Conservation (phyloP, 371 early-diverging fungal species). For the Mucor circinelloides region DNA sequence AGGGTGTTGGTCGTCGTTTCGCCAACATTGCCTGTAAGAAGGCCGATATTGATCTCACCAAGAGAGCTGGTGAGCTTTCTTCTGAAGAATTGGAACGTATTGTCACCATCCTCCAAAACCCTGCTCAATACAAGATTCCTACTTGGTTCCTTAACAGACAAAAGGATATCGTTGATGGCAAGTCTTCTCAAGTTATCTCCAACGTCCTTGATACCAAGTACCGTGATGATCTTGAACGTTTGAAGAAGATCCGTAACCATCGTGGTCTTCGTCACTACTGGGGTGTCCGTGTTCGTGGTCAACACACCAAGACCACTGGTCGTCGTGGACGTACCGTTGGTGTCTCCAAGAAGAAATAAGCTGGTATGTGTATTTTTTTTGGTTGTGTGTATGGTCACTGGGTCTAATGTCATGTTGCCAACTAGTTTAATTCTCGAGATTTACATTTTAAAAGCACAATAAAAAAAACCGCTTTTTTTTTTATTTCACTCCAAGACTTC, state of each 20-base stretch:
- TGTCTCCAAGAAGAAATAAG: constrained; percentile 96
- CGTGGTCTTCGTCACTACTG: constrained; percentile 97
- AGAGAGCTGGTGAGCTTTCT: constrained; percentile 98
- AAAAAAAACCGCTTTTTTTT: neutral
- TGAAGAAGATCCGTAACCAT: constrained; percentile 96
- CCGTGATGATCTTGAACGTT: constrained; percentile 96
- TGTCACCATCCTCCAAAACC: constrained; percentile 91
- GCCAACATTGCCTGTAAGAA: constrained; percentile 98
- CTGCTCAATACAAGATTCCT: constrained; percentile 97
- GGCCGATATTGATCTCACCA: constrained; percentile 95
- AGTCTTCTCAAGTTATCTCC: constrained; percentile 92
- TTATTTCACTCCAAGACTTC: no score
- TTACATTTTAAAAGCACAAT: neutral
- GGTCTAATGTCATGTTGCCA: neutral
- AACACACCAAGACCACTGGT: constrained; percentile 99
- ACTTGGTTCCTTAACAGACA: constrained; percentile 99
- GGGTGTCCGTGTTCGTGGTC: constrained; percentile 96
- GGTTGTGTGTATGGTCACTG: neutral
- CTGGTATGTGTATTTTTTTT: neutral
- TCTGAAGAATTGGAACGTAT: constrained; percentile 93
- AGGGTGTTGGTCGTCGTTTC: constrained; percentile 99
- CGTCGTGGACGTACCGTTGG: constrained; percentile 97
- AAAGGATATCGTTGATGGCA: constrained; percentile 96
- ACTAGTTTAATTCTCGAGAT: neutral
- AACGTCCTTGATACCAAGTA: constrained; percentile 95